Conservation (phyloP, 2,329 filamentous ascomycete species). For the Fusarium sp. region DNA sequence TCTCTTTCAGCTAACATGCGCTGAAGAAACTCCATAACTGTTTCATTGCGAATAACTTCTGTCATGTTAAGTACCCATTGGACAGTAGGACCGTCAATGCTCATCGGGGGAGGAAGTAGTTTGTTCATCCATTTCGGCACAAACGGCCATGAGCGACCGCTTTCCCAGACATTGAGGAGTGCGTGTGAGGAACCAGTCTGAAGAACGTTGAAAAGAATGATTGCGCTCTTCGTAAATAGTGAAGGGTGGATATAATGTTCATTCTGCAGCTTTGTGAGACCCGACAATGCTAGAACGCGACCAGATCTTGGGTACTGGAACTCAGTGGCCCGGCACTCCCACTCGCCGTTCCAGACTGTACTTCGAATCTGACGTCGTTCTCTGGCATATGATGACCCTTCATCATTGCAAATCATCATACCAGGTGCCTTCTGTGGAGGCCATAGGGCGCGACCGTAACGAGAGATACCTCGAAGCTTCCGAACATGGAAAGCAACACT, state of each 20-base stretch:
- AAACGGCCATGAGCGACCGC: conserved; percentile 53
- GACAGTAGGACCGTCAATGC: conserved; percentile 52
- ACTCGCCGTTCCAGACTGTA: conserved; percentile 47
- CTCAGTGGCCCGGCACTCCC: conserved; percentile 38
- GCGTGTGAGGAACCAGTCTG: conserved; percentile 49
- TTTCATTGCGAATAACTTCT: conserved; percentile 43
- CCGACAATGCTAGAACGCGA: conserved; percentile 46
- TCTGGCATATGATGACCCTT: conserved; percentile 21
- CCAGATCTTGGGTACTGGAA: conserved; percentile 49
- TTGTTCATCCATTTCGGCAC: conserved; percentile 51
- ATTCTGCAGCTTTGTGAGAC: conserved; percentile 40
- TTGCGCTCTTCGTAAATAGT: conserved; percentile 48
- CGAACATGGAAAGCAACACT: conserved; percentile 48
- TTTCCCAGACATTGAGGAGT: conserved; percentile 51
- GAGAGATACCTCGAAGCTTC: conserved; percentile 52
- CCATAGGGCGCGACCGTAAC: conserved; percentile 48
- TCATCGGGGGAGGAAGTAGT: conserved; percentile 51
- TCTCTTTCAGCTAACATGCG: conserved; percentile 45
- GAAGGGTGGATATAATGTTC: conserved; percentile 42
- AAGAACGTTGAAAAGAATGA: conserved; percentile 50
- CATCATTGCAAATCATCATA: conserved; percentile 51
- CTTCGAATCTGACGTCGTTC: conserved; percentile 42
- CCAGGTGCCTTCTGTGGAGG: conserved; percentile 49
- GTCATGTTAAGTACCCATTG: conserved; percentile 53
- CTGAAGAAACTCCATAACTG: conserved; percentile 44